Percentiles rank a stretch among this genome's conserved stretches.
Evolutionary conservation across 2,329 filamentous ascomycete species (phyloP).

Genomic region (Penicillium sp.): DNA sequence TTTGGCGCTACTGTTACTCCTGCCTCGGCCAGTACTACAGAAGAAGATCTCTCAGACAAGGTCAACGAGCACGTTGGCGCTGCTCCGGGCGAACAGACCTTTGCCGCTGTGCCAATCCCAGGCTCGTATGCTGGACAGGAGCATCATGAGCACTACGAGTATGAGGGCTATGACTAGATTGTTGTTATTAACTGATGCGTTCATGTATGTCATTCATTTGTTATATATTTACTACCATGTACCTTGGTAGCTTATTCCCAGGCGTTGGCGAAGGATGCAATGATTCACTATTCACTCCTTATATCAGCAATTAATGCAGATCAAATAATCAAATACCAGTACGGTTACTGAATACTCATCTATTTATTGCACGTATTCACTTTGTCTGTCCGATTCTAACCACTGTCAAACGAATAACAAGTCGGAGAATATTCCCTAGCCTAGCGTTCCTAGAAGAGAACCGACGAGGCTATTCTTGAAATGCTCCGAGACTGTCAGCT

Average conservation of each 20-base stretch:
- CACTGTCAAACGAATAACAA: too few relatives aligned
- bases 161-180: not conserved
- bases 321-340: too few relatives aligned
- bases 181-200: not conserved
- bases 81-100: slow-evolving; percentile 76
- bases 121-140: slow-evolving; percentile 63
- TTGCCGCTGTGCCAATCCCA: slow-evolving; percentile 83
- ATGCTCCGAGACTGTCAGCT: too few relatives aligned
- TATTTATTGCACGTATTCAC: too few relatives aligned
- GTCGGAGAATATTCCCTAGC: too few relatives aligned
- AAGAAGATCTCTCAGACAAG: slow-evolving; percentile 35
- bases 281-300: too few relatives aligned
- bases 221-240: not conserved
- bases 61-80: slow-evolving; percentile 63
- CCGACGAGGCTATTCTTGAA: too few relatives aligned
- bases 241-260: not conserved
- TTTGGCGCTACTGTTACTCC: slow-evolving; percentile 44
- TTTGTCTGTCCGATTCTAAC: too few relatives aligned
- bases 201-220: not conserved
- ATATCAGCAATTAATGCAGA: too few relatives aligned
- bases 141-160: slow-evolving; percentile 15
- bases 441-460: too few relatives aligned
- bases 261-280: not conserved
- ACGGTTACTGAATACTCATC: too few relatives aligned
- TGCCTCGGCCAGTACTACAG: slow-evolving; percentile 25